Conservation (phyloP, 2,329 filamentous ascomycete species). For the Nemania bipapillata region DNA sequence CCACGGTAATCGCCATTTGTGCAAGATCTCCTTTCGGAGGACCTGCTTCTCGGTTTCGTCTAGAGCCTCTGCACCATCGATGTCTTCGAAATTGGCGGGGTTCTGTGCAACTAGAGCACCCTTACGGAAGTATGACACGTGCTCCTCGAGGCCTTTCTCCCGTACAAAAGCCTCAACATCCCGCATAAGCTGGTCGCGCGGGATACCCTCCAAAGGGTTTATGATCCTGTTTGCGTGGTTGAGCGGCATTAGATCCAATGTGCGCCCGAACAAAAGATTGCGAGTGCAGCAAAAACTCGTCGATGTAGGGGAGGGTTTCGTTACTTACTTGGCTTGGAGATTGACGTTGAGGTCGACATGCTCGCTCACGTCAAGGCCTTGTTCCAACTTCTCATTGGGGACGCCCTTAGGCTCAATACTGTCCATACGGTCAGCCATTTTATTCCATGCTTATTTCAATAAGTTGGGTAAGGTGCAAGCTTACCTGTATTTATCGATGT, state of each 20-base stretch:
- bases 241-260: neutral
- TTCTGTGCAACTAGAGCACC: constrained; percentile 80
- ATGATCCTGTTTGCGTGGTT: constrained; percentile 56
- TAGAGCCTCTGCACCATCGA: constrained; percentile 68
- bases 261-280: neutral
- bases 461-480: constrained; percentile 3
- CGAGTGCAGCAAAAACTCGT: neutral
- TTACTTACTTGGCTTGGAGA: constrained; percentile 57
- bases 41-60: constrained; percentile 67
- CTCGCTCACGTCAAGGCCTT: constrained; percentile 46
- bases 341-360: constrained; percentile 55
- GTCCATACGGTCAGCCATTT: neutral
- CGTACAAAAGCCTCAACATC: constrained; percentile 70
- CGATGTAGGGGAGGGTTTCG: neutral
- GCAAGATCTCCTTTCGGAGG: constrained; percentile 70
- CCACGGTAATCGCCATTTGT: constrained; percentile 74
- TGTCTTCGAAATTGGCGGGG: constrained; percentile 69
- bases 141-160: constrained; percentile 67
- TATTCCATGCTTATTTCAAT: neutral
- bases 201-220: constrained; percentile 62
- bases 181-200: constrained; percentile 63
- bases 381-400: constrained; percentile 44
- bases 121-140: constrained; percentile 69
- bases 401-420: constrained; percentile 39
- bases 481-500: constrained; percentile 32